A percentile compares a stretch with the other conserved stretches of the same genome.
Conservation (phyloP, 257 asterid genomes). For the Capsicum chinense region DNA sequence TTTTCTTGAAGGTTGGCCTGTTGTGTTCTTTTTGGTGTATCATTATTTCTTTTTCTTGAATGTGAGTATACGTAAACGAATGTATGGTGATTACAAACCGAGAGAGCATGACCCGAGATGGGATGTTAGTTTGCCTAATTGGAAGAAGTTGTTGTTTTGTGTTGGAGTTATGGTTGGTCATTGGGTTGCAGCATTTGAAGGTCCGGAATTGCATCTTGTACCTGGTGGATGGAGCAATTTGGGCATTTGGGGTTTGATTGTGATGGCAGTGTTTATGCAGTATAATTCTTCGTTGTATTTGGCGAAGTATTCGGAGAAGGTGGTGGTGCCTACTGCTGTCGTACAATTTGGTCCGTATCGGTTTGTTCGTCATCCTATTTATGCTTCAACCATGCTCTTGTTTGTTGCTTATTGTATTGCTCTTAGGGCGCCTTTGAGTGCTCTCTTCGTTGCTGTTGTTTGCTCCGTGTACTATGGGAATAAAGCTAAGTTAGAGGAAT, state of each 20-base stretch:
- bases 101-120: constrained; percentile 77
- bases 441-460: constrained; percentile 48
- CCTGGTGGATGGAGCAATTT: constrained; percentile 82
- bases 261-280: constrained; percentile 67
- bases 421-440: constrained; percentile 80
- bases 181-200: constrained; percentile 93
- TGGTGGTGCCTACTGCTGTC: constrained; percentile 91
- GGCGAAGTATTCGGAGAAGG: constrained; percentile 94
- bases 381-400: constrained; percentile 89
- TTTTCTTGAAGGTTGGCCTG: constrained; percentile 97
- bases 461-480: constrained; percentile 72
- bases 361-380: constrained; percentile 87
- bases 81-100: constrained; percentile 77
- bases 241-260: constrained; percentile 67
- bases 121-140: constrained; percentile 70
- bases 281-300: constrained; percentile 76
- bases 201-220: constrained; percentile 75
- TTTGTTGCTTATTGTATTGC: constrained; percentile 75
- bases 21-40: constrained; percentile 83
- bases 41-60: constrained; percentile 88
- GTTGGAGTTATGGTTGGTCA: constrained; percentile 71
- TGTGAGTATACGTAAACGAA: constrained; percentile 63
- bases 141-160: constrained; percentile 73
- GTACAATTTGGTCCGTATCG: constrained; percentile 96
- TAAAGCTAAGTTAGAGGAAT: constrained; percentile 86